Percentiles rank a stretch among this genome's conserved stretches.
phyloP scores from a whole-genome alignment of 192 early-diverging fungal species.

The Gryganskiella cystojenkinii region DNA sequence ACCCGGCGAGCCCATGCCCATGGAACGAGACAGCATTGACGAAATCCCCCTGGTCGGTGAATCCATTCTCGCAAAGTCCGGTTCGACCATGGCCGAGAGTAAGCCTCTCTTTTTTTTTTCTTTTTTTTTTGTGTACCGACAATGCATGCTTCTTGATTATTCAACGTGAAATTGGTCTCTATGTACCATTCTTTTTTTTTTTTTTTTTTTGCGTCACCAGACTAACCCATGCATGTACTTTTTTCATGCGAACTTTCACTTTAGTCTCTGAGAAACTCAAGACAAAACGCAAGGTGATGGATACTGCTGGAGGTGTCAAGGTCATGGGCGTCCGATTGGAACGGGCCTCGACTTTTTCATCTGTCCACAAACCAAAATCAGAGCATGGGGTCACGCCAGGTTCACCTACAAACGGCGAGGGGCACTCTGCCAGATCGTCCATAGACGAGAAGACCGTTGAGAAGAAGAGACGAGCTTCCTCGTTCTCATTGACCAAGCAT shows the following conservation, averaged over 20 bases:
- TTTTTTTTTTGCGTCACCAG: neutral
- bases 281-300: constrained; percentile 26
- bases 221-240: too few species aligned
- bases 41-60: constrained; percentile 25
- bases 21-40: constrained; percentile 25
- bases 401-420: too few species aligned
- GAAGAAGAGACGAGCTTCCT: constrained; percentile 5
- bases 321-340: constrained; percentile 31
- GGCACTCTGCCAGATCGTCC: neutral
- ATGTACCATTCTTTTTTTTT: neutral
- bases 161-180: too few species aligned
- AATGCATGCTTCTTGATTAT: neutral
- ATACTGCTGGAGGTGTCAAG: constrained; percentile 28
- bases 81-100: constrained; percentile 17
- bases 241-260: too few species aligned
- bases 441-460: neutral
- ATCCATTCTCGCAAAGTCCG: constrained; percentile 13
- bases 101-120: neutral
- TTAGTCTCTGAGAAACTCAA: constrained; percentile 19
- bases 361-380: constrained; percentile 13
- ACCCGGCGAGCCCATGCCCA: constrained; percentile 30
- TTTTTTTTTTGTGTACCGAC: neutral
- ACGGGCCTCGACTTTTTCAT: constrained; percentile 28
- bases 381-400: neutral
- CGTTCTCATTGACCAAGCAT: constrained; percentile 12